Evolutionary conservation across 169 alveolate species (phyloP), one percentile per base, ranked within the genome.

Genomic region (Plasmodium adleri): DNA sequence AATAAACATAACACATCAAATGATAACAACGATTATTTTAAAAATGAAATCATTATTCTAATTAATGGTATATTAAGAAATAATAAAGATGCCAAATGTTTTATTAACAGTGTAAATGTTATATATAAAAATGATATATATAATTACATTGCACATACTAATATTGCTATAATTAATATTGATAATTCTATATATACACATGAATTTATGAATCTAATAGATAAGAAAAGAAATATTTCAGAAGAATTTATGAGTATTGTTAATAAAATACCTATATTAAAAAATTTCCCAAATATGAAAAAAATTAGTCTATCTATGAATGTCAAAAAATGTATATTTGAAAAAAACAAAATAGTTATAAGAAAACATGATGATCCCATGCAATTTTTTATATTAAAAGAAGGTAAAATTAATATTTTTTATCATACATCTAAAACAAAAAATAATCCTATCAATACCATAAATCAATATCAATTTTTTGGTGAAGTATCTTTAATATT

Each of bases 321-420:
- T 54, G 39, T 86, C 60, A 68, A 70, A 67, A 72, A 72, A 72
- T 71, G 76, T 60, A 24, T 43, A 43, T 86, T 28, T 72, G 43
- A 86, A 60, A 86, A 72, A 47, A 71, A 86, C 17, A 71, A 63
- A 86, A 39, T 71, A 43, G 72, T 86, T 17, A 86, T 86, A 86
- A 70, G 92, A 72, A 73, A 86, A n/a, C 92, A 86, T 72, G 92
- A 86, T 71, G 92, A 86, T 52, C 73, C 88, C 15, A 9, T 22
- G 2, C 15, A 60, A 22, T 86, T 86, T 72, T 86, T 60, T 67
- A 86, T 86, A 50, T 17, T 86, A 58, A 86, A 86, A 72, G 76
- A 86, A 22, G 92, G 92, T 4, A 50, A 45, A 50, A 43, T 86
- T 17, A 63, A 59, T 58, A 20, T 68, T 17, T 80, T 56, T 72